phyloP scores from a whole-genome alignment of 768 basidiomycete genomes.

The Holtermannia corniformis region DNA sequence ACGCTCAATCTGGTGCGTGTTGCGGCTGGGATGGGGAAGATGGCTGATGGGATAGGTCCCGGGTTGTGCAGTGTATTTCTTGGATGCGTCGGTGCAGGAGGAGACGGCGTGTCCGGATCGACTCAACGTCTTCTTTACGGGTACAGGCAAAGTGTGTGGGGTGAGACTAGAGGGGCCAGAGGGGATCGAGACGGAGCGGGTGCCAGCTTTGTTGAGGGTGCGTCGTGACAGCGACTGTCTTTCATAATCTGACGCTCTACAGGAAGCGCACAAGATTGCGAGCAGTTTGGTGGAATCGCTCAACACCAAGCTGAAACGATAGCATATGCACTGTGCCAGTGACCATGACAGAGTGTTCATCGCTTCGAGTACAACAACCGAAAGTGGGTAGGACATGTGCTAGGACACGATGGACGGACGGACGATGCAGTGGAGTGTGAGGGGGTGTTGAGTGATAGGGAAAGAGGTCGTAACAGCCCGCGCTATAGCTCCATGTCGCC shows the following conservation, averaged over 20 bases:
- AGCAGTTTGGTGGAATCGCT: background rate
- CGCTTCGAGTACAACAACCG: background rate
- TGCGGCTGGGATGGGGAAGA: background rate
- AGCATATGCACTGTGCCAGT: background rate
- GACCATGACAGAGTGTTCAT: background rate
- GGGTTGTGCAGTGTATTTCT: slow-evolving; percentile 18
- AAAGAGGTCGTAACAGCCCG: no score
- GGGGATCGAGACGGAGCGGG: slow-evolving; percentile 20
- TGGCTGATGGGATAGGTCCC: slow-evolving; percentile 21
- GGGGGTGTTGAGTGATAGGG: no score
- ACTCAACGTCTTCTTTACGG: slow-evolving; percentile 30
- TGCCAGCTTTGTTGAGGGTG: slow-evolving; percentile 25
- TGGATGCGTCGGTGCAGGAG: slow-evolving; percentile 36
- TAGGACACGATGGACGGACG: background rate
- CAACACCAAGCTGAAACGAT: background rate
- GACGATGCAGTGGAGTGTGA: no score
- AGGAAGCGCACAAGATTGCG: background rate
- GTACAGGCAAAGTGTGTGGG: slow-evolving; percentile 26
- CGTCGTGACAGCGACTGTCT: background rate
- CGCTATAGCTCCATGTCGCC: background rate
- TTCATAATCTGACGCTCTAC: background rate
- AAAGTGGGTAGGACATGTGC: background rate
- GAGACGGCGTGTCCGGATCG: slow-evolving; percentile 38
- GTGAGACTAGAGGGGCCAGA: slow-evolving; percentile 34
- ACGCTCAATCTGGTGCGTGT: slow-evolving; percentile 35